Evolutionary conservation across 129 eudicot genomes (phyloP).

Genomic region (Mikania micrantha): DNA sequence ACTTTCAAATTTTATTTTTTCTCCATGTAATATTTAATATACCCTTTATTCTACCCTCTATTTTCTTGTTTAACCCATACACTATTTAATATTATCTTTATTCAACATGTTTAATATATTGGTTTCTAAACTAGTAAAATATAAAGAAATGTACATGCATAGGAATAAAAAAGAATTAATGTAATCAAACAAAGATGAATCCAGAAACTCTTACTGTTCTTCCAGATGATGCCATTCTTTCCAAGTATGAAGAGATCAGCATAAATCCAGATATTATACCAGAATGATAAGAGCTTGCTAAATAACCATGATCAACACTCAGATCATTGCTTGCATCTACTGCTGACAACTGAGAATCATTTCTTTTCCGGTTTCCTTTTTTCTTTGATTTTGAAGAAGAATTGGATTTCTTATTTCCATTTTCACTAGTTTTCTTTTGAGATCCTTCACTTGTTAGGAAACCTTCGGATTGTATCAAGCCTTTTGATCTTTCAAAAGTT

Average conservation of each 20-base stretch:
- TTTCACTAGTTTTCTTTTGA: conserved; percentile 18
- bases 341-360: conserved; percentile 21
- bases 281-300: conserved; percentile 83
- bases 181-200: neutral
- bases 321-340: conserved; percentile 33
- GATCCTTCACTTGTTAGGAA: conserved; percentile 44
- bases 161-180: conserved; percentile 3
- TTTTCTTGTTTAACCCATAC: too few species aligned
- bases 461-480: conserved; percentile 91
- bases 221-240: conserved; percentile 40
- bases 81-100: too few species aligned
- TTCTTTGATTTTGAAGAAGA: conserved; percentile 44
- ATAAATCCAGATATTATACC: conserved; percentile 79
- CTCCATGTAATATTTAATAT: too few species aligned
- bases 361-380: conserved; percentile 45
- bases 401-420: conserved; percentile 32
- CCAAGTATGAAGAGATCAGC: conserved; percentile 59
- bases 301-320: conserved; percentile 58
- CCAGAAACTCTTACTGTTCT: conserved; percentile 39
- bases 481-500: conserved; percentile 66
- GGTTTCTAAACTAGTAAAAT: too few species aligned
- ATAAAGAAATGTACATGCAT: neutral
- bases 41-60: too few species aligned
- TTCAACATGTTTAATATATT: too few species aligned
- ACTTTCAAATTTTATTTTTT: too few species aligned